These are phyloP conservation scores for Talaromyces liani DNA, from an alignment of 495 filamentous ascomycete genomes.

Conservation along the genomic window DNA sequence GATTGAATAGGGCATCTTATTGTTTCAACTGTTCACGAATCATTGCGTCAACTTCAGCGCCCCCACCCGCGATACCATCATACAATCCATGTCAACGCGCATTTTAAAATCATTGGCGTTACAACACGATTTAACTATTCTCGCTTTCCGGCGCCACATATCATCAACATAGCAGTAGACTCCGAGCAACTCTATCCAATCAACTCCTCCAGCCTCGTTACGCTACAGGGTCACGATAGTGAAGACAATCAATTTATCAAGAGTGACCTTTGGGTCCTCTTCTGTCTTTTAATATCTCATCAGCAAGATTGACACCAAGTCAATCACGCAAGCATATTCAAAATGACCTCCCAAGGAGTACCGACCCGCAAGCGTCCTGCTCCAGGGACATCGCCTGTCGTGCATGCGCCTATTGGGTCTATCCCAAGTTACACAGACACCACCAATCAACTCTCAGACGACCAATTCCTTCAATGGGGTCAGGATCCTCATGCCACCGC, in stretches of 20 bases:
- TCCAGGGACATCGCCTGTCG: slow-evolving; percentile 56
- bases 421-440: slow-evolving; percentile 27
- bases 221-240: not conserved
- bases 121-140: not conserved
- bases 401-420: slow-evolving; percentile 37
- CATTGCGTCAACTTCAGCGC: not conserved
- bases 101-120: not conserved
- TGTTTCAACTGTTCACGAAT: not conserved
- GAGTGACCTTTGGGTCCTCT: slow-evolving; percentile 7
- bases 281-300: not conserved
- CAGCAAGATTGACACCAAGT: not conserved
- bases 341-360: slow-evolving; percentile 37
- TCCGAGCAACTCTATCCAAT: not conserved
- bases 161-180: not conserved
- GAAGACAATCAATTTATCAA: not conserved
- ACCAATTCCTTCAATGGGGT: slow-evolving; percentile 50
- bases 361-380: slow-evolving; percentile 64
- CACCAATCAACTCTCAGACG: slow-evolving; percentile 38
- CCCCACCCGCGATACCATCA: not conserved
- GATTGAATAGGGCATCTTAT: not conserved
- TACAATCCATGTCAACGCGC: not conserved
- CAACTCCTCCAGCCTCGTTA: not conserved
- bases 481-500: slow-evolving; percentile 30
- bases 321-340: slow-evolving; percentile 2
- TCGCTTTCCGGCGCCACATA: not conserved